These are phyloP conservation scores for Fragaria iinumae DNA, from an alignment of 306 rosid genomes.

Conservation along the genomic window DNA sequence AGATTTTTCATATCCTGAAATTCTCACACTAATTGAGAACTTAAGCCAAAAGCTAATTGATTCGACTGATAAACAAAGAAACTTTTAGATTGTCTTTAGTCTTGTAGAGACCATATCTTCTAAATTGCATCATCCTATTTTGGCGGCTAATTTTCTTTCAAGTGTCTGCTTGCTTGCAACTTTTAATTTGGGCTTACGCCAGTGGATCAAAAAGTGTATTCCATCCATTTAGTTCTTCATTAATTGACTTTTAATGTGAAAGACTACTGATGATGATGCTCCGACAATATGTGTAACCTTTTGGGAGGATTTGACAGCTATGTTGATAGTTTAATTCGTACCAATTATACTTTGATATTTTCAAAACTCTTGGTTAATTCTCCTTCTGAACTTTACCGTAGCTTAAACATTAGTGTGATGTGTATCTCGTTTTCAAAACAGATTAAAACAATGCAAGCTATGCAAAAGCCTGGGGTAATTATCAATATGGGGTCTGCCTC, in stretches of 20 bases:
- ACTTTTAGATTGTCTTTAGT: background rate
- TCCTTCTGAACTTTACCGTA: conserved; percentile 2
- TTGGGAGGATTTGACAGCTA: background rate
- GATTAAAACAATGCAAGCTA: conserved; percentile 70
- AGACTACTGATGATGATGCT: background rate
- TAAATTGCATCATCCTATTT: background rate
- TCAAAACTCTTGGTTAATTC: background rate
- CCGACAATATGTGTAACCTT: background rate
- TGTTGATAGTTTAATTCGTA: background rate
- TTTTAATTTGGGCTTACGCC: background rate
- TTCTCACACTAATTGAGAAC: background rate
- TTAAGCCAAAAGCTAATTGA: background rate
- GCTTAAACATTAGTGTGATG: conserved; percentile 2
- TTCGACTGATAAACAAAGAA: background rate
- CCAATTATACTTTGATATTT: background rate
- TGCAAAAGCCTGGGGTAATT: conserved; percentile 71
- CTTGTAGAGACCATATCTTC: background rate
- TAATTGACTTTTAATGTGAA: background rate
- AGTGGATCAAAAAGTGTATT: background rate
- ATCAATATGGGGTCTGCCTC: conserved; percentile 89
- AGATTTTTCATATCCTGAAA: background rate
- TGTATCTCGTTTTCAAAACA: conserved; percentile 38
- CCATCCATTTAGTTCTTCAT: background rate
- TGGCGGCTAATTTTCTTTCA: background rate
- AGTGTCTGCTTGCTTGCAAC: background rate